phyloP scores from a whole-genome alignment of 2,329 filamentous ascomycete genomes.

The Microdochium trichocladiopsis region DNA sequence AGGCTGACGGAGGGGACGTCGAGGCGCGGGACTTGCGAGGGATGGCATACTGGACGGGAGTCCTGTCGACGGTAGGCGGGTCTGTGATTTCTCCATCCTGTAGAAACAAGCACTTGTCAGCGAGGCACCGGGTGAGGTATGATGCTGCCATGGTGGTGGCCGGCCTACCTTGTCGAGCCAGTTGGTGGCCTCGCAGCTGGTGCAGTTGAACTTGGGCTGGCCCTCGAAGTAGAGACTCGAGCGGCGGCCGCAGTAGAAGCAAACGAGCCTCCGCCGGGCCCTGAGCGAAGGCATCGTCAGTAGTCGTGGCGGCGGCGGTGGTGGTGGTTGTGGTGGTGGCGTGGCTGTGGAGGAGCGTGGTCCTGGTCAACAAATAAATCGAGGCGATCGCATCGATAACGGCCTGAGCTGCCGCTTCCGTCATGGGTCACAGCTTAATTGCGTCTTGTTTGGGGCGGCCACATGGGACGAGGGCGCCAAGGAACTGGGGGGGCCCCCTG shows the following conservation, averaged over 20 bases:
- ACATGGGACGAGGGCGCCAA: too few relatives aligned
- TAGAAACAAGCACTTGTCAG: slow-evolving; percentile 4
- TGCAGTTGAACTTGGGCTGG: slow-evolving; percentile 62
- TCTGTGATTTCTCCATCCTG: slow-evolving; percentile 87
- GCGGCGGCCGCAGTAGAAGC: slow-evolving; percentile 78
- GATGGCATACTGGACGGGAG: slow-evolving; percentile 39
- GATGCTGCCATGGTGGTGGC: slow-evolving; percentile 1
- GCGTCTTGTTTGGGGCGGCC: too few relatives aligned
- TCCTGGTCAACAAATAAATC: neutral
- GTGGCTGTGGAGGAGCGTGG: neutral
- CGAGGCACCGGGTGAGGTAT: slow-evolving; percentile 8
- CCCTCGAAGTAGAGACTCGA: slow-evolving; percentile 54
- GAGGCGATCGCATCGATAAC: too few relatives aligned
- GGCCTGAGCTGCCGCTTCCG: too few relatives aligned
- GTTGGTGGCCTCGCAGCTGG: slow-evolving; percentile 78
- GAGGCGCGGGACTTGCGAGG: slow-evolving; percentile 24
- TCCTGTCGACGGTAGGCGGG: slow-evolving; percentile 51
- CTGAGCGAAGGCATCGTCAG: slow-evolving; percentile 17
- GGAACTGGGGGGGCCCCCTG: too few relatives aligned
- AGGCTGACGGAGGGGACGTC: slow-evolving; percentile 17
- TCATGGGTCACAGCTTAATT: too few relatives aligned
- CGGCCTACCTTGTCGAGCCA: slow-evolving; percentile 71
- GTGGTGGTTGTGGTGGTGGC: neutral
- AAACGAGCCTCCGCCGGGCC: slow-evolving; percentile 41
- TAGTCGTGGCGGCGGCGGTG: slow-evolving; percentile 4